Evolutionary conservation across 108 stramenopile genomes (phyloP).

Genomic region (Phaeodactylum tricornutum): DNA sequence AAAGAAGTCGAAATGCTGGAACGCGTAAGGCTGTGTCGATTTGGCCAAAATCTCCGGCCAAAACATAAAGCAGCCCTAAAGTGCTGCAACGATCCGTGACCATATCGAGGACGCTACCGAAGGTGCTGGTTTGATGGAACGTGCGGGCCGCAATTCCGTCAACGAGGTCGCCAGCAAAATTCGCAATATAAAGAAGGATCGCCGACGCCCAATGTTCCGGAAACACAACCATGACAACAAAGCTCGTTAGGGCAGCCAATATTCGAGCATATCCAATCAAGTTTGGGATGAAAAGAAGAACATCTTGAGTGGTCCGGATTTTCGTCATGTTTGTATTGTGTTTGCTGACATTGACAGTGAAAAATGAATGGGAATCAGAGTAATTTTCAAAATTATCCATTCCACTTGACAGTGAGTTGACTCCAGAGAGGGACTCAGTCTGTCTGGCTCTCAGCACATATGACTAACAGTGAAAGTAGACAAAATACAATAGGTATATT

Average conservation of each 20-base stretch:
- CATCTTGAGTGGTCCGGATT: no score
- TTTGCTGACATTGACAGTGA: no score
- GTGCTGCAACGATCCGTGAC: slow-evolving; percentile 95
- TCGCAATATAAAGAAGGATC: slow-evolving; percentile 67
- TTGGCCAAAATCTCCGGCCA: slow-evolving; percentile 38
- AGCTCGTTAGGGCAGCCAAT: slow-evolving; percentile 34
- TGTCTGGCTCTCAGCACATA: no score
- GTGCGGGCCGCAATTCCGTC: slow-evolving; percentile 92
- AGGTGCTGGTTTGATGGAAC: slow-evolving; percentile 77
- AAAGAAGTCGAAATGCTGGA: slow-evolving; percentile 5
- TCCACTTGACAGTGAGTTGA: no score
- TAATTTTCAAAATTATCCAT: no score
- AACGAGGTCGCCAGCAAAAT: slow-evolving; percentile 92
- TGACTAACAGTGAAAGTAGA: no score
- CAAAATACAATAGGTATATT: no score
- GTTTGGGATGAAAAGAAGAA: slow-evolving; percentile 94
- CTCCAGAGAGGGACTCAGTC: no score
- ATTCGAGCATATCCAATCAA: slow-evolving; percentile 86
- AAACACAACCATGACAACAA: slow-evolving; percentile 55
- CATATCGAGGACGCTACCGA: slow-evolving; percentile 94
- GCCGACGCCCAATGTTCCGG: slow-evolving; percentile 43
- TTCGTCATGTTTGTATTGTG: no score
- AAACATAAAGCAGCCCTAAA: slow-evolving; percentile 59
- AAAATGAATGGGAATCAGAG: no score
- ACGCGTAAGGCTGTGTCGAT: slow-evolving; percentile 4